These are phyloP conservation scores for Penicillium roqueforti DNA, from an alignment of 495 filamentous ascomycete genomes.

Conservation along the genomic window DNA sequence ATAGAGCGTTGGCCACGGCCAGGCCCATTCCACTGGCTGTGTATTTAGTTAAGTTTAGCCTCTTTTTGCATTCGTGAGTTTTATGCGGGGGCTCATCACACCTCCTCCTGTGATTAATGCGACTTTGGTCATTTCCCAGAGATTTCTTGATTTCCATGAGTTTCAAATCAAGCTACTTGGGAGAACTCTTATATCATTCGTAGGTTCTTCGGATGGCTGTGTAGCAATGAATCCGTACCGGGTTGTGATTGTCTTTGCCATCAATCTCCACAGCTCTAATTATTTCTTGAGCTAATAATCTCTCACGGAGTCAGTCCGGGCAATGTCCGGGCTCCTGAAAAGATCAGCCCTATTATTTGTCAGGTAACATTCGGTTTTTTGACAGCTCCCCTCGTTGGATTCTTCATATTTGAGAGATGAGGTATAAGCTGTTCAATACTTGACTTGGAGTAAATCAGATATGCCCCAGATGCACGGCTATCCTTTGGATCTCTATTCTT, in stretches of 20 bases:
- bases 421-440: not conserved
- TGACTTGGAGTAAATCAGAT: no score
- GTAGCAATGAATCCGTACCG: not conserved
- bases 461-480: no score
- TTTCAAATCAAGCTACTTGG: not conserved
- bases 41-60: not conserved
- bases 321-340: not conserved
- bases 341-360: not conserved
- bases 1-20: slow-evolving; percentile 11
- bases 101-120: slow-evolving; percentile 24
- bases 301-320: not conserved
- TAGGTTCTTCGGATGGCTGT: not conserved
- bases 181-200: not conserved
- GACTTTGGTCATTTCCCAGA: slow-evolving; percentile 7
- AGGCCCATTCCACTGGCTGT: slow-evolving; percentile 20
- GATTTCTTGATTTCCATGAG: not conserved
- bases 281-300: not conserved
- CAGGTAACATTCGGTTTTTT: not conserved
- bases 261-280: not conserved
- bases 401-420: not conserved
- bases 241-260: not conserved
- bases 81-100: not conserved
- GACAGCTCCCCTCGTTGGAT: not conserved
- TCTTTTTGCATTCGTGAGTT: not conserved
- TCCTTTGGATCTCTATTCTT: no score